A percentile compares a stretch with the other conserved stretches of the same genome.
Evolutionary conservation across 495 filamentous ascomycete genomes (phyloP).

Genomic region (Aspergillus heteromorphus): DNA sequence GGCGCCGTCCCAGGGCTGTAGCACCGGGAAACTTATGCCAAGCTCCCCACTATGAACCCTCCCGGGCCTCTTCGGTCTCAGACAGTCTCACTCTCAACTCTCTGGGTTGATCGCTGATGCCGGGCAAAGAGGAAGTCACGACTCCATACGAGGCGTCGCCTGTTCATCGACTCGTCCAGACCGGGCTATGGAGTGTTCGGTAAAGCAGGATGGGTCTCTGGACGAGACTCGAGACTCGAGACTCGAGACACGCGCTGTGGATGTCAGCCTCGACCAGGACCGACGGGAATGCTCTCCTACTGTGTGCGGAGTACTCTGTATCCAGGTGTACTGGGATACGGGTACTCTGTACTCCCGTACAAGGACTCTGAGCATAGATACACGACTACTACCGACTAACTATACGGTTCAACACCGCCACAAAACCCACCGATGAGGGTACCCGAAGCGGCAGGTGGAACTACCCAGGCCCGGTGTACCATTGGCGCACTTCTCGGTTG

Average conservation of each 20-base stretch:
- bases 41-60: conserved; percentile 7
- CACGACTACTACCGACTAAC: too few relatives aligned
- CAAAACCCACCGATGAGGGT: neutral
- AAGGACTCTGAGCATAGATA: too few relatives aligned
- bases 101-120: neutral
- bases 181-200: neutral
- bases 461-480: neutral
- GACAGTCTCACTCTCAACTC: too few relatives aligned
- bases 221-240: neutral
- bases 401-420: neutral
- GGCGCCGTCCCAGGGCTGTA: conserved; percentile 32
- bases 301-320: too few relatives aligned
- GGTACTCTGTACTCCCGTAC: too few relatives aligned
- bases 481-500: neutral
- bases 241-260: neutral
- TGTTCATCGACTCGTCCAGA: neutral
- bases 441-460: neutral
- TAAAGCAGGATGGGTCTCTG: neutral
- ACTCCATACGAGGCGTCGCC: neutral
- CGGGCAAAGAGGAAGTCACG: neutral
- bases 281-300: neutral
- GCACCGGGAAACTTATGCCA: conserved; percentile 32
- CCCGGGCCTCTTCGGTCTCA: conserved; percentile 3
- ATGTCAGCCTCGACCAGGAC: neutral
- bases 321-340: too few relatives aligned